Percentiles rank a stretch among this genome's conserved stretches.
These are phyloP conservation scores for Magnolia officinalis DNA, from an alignment of 164 flowering plant genomes.

Conservation along the genomic window DNA sequence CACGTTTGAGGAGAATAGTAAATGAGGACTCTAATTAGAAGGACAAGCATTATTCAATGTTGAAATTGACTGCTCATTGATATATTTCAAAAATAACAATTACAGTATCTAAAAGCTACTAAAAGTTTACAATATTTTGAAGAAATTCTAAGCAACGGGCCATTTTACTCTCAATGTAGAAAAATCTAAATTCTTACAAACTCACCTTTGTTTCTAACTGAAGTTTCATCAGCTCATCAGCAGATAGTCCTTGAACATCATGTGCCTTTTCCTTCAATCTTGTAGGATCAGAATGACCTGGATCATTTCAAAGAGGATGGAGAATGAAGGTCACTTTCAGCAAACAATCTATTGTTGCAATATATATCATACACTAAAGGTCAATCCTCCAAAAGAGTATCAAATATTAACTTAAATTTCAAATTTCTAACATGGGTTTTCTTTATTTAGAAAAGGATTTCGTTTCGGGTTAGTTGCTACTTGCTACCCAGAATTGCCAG, in stretches of 20 bases:
- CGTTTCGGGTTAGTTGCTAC: too few relatives aligned
- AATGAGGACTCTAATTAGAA: neutral
- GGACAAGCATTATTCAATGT: neutral
- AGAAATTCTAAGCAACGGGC: neutral
- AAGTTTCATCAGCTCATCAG: neutral
- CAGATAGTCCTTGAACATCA: neutral
- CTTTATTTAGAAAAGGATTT: too few relatives aligned
- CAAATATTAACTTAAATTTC: too few relatives aligned
- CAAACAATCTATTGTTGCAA: neutral
- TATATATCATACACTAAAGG: too few relatives aligned
- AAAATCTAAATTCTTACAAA: neutral
- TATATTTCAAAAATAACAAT: neutral
- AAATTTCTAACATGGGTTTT: too few relatives aligned
- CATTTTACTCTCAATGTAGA: neutral
- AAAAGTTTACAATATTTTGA: neutral
- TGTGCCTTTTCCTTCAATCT: neutral
- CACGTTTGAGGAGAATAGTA: neutral
- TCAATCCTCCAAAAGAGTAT: too few relatives aligned
- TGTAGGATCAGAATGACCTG: neutral
- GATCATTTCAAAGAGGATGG: neutral
- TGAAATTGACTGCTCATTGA: neutral
- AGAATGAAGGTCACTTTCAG: neutral
- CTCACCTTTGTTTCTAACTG: neutral
- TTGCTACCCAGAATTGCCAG: too few relatives aligned
- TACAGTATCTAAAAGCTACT: neutral